Evolutionary conservation across 208 protist species (phyloP).

Genomic region (Leishmania lainsoni): DNA sequence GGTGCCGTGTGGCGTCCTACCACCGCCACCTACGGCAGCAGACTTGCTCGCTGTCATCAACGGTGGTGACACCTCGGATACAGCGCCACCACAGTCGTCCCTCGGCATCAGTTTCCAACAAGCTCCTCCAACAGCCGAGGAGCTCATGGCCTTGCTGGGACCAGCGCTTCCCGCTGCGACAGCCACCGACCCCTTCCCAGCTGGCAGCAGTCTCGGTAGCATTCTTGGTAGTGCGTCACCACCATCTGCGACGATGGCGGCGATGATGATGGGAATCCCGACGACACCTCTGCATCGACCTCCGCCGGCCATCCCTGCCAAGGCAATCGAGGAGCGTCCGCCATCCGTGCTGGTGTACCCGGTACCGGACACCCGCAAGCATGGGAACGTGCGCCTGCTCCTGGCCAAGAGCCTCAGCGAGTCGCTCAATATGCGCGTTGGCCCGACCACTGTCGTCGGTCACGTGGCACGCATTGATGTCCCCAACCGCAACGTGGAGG

Average conservation of each 20-base stretch:
- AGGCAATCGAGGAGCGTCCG: constrained; percentile 61
- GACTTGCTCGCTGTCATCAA: constrained; percentile 33
- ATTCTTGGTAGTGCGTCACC: background rate
- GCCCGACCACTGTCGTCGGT: constrained; percentile 84
- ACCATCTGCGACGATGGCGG: constrained; percentile 1
- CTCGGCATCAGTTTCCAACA: constrained; percentile 5
- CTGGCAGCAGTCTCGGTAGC: background rate
- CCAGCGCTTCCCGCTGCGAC: background rate
- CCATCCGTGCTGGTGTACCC: constrained; percentile 88
- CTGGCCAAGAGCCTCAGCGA: constrained; percentile 85
- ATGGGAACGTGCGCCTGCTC: constrained; percentile 68
- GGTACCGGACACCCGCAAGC: constrained; percentile 55
- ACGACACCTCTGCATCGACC: constrained; percentile 54
- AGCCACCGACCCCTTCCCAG: background rate
- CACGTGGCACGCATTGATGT: constrained; percentile 81
- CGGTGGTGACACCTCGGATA: background rate
- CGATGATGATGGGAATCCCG: constrained; percentile 1
- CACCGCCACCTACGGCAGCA: constrained; percentile 20
- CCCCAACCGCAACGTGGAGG: constrained; percentile 82
- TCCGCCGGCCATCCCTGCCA: constrained; percentile 77
- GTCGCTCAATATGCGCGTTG: constrained; percentile 78
- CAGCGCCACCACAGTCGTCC: background rate
- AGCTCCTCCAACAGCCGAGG: constrained; percentile 44
- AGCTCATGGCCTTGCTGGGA: constrained; percentile 72
- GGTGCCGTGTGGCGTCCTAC: background rate